Conservation (phyloP, 768 basidiomycete genomes). For the Amanita muscaria region DNA sequence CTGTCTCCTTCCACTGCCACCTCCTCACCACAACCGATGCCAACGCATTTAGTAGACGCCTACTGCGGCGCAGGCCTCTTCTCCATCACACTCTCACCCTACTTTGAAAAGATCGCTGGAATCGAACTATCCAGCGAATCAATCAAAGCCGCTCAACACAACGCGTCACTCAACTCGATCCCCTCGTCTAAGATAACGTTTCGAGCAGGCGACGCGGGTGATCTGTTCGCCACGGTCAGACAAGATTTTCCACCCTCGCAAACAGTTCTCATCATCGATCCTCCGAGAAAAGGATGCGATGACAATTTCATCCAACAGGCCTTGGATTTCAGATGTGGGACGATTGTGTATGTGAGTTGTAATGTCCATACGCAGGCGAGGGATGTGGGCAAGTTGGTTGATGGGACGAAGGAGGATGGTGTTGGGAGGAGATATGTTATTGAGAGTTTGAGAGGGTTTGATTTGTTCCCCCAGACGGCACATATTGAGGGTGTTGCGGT, state of each 20-base stretch:
- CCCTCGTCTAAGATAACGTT: constrained; percentile 54
- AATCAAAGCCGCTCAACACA: constrained; percentile 58
- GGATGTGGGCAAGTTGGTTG: constrained; percentile 72
- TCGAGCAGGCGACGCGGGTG: constrained; percentile 73
- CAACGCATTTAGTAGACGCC: constrained; percentile 89
- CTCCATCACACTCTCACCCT: constrained; percentile 69
- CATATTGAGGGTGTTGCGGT: constrained; percentile 85
- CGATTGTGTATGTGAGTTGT: constrained; percentile 87
- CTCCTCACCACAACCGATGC: constrained; percentile 16
- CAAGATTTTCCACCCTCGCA: constrained; percentile 51
- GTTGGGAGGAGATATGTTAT: constrained; percentile 53
- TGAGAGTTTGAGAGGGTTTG: constrained; percentile 82
- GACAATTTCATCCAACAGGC: constrained; percentile 70
- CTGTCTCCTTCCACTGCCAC: constrained; percentile 15
- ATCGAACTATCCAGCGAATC: constrained; percentile 77
- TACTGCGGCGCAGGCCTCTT: constrained; percentile 91
- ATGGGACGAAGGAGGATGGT: constrained; percentile 29
- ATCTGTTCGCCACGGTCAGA: constrained; percentile 66
- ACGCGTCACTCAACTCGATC: constrained; percentile 57
- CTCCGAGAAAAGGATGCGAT: constrained; percentile 93
- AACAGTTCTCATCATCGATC: constrained; percentile 78
- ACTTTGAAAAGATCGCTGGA: constrained; percentile 73
- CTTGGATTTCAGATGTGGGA: constrained; percentile 52
- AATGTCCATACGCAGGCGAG: constrained; percentile 92
- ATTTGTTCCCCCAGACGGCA: constrained; percentile 93